Evolutionary conservation across 2,329 filamentous ascomycete species (phyloP), one percentile per base, ranked within the genome.

Genomic region (Rasamsonia emersonii): DNA sequence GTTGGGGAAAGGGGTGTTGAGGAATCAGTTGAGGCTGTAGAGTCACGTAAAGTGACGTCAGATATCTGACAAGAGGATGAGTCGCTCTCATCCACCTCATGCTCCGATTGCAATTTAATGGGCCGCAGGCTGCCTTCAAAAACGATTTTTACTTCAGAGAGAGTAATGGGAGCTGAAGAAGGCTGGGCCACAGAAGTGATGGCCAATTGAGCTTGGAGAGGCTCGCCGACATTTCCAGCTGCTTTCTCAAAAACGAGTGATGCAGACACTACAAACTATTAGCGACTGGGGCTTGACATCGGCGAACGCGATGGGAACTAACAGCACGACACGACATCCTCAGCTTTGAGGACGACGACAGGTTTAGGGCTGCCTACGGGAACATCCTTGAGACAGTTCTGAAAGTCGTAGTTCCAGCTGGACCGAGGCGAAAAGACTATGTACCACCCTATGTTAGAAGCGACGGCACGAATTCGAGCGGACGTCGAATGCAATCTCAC

Each of bases 161-260:
- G 46, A 7, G 40, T 57, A 9, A 76, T 60, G 1, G 70, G 64
- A 5, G 53, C 50, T 8, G 68, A 67, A 4, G 49, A 54, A 23
- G 40, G 42, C 16, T 66, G 62, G 11, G 69, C 65, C 38, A 53
- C 59, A 5, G 72, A 76, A 9, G 47, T 56, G 8, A 79, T 51
- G 5, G 58, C 54, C 30, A 79, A 56, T 40, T 79, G 75, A n/a
- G 65, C 67, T n/a, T 58, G 56, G 5, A 77, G 46, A 4, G 65
- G 58, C 41, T 78, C 73, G 15, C 74, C 74, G 25, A 78, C 75
- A 49, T 76, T 71, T 15, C 71, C 73, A 49, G 76, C 67, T 0
- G 57, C 50, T 32, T 61, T 64, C 20, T 58, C 61, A 39, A 79
- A 78, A 2, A 66, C 63, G 40, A 77, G 69, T 4, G 63, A 61